These are phyloP conservation scores for Inonotus obliquus DNA, from an alignment of 1,284 basidiomycete species.

Conservation along the genomic window DNA sequence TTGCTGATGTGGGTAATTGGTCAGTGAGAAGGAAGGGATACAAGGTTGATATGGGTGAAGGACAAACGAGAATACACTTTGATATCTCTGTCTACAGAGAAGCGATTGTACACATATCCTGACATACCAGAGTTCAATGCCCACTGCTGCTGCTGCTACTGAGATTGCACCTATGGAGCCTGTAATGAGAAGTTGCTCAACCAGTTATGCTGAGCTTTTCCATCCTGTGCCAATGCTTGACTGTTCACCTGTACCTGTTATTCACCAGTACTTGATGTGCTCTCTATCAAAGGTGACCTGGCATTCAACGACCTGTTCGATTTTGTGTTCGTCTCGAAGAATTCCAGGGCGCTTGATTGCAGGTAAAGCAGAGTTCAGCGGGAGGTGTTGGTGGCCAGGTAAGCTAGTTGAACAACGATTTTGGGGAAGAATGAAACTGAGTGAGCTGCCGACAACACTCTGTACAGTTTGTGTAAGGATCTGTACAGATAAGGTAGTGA, in stretches of 20 bases:
- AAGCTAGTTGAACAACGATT: slow-evolving; percentile 9
- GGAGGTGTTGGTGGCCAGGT: slow-evolving; percentile 4
- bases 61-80: slow-evolving; percentile 1
- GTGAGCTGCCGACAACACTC: not conserved
- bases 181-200: slow-evolving; percentile 2
- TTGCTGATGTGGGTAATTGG: not conserved
- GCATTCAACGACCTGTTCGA: not conserved
- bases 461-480: slow-evolving; percentile 1
- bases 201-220: not conserved
- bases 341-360: slow-evolving; percentile 5
- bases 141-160: not conserved
- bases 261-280: not conserved
- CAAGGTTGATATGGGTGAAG: not conserved
- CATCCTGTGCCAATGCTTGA: not conserved
- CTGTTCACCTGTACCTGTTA: not conserved
- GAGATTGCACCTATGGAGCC: not conserved
- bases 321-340: not conserved
- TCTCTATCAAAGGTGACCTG: not conserved
- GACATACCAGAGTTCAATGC: slow-evolving; percentile 3
- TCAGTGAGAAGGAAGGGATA: not conserved
- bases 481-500: slow-evolving; percentile 8
- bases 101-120: slow-evolving; percentile 12
- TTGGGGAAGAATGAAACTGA: slow-evolving; percentile 10
- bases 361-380: not conserved
- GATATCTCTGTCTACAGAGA: slow-evolving; percentile 6